These are phyloP conservation scores for Colletotrichum salicis DNA, from an alignment of 2,329 filamentous ascomycete genomes.

Conservation along the genomic window DNA sequence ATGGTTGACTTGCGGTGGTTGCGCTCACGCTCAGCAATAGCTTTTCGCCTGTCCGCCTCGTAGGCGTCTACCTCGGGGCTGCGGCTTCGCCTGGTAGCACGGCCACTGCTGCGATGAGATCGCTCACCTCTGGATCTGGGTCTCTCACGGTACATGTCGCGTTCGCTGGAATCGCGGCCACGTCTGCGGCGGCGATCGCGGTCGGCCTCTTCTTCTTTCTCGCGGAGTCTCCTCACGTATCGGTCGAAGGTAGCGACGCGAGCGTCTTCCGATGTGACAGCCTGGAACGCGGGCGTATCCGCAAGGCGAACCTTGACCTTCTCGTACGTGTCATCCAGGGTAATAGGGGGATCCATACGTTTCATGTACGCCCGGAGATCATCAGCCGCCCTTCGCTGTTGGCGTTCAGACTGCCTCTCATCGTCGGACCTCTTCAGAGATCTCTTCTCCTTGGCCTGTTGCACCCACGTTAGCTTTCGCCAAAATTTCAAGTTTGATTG, in stretches of 20 bases:
- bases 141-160: slow-evolving; percentile 67
- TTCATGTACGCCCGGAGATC: slow-evolving; percentile 87
- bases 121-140: slow-evolving; percentile 69
- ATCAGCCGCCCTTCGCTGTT: slow-evolving; percentile 86
- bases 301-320: slow-evolving; percentile 83
- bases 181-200: slow-evolving; percentile 69
- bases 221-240: slow-evolving; percentile 87
- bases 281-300: slow-evolving; percentile 85
- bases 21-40: slow-evolving; percentile 91
- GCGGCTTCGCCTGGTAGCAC: slow-evolving; percentile 75
- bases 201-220: slow-evolving; percentile 87
- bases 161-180: slow-evolving; percentile 64
- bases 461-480: slow-evolving; percentile 1
- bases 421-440: slow-evolving; percentile 80
- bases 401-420: slow-evolving; percentile 84
- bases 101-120: slow-evolving; percentile 68
- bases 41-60: slow-evolving; percentile 93
- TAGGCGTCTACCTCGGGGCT: slow-evolving; percentile 94
- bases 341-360: slow-evolving; percentile 86
- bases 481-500: neutral
- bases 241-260: slow-evolving; percentile 91
- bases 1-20: slow-evolving; percentile 86
- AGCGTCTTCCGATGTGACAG: slow-evolving; percentile 83
- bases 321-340: slow-evolving; percentile 85
- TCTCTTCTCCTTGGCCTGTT: slow-evolving; percentile 84